Percentiles rank a stretch among this genome's conserved stretches.
These are phyloP conservation scores for Pythium myriotylum DNA, from an alignment of 352 stramenopile species.

Conservation along the genomic window DNA sequence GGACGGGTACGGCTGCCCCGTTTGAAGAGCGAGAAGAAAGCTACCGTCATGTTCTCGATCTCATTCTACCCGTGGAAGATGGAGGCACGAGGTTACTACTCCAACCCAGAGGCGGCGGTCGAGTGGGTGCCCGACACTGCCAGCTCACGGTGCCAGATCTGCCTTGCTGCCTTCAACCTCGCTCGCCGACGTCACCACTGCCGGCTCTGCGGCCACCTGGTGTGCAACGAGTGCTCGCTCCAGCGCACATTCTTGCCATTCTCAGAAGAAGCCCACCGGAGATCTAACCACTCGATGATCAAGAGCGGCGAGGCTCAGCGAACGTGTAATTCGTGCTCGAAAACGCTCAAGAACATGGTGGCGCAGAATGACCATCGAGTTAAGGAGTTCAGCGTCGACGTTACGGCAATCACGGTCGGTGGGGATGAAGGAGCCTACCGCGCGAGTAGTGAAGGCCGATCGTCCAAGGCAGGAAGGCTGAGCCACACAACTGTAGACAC, in stretches of 20 bases:
- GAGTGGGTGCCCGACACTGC: constrained; percentile 76
- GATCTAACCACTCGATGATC: constrained; percentile 64
- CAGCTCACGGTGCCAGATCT: constrained; percentile 67
- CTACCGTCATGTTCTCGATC: constrained; percentile 66
- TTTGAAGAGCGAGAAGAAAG: constrained; percentile 22
- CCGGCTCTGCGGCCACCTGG: constrained; percentile 68
- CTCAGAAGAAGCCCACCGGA: constrained; percentile 30
- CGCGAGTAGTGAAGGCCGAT: not conserved
- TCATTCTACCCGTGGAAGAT: constrained; percentile 82
- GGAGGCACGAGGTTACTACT: constrained; percentile 69
- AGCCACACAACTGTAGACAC: constrained; percentile 1
- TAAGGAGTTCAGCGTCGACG: constrained; percentile 43
- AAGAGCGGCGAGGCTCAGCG: constrained; percentile 72
- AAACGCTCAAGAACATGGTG: constrained; percentile 64
- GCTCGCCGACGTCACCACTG: constrained; percentile 86
- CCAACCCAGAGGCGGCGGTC: constrained; percentile 60
- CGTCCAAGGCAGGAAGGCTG: not conserved
- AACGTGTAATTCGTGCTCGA: constrained; percentile 68
- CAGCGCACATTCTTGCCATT: constrained; percentile 74
- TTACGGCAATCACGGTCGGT: not conserved
- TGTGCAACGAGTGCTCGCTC: constrained; percentile 70
- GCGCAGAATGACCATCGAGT: constrained; percentile 59
- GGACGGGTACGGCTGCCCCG: constrained; percentile 3
- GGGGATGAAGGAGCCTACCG: not conserved
- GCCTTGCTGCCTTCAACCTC: constrained; percentile 52